Evolutionary conservation across 805 yeast genomes (phyloP).

Genomic region (Saccharomycopsis javanensis): DNA sequence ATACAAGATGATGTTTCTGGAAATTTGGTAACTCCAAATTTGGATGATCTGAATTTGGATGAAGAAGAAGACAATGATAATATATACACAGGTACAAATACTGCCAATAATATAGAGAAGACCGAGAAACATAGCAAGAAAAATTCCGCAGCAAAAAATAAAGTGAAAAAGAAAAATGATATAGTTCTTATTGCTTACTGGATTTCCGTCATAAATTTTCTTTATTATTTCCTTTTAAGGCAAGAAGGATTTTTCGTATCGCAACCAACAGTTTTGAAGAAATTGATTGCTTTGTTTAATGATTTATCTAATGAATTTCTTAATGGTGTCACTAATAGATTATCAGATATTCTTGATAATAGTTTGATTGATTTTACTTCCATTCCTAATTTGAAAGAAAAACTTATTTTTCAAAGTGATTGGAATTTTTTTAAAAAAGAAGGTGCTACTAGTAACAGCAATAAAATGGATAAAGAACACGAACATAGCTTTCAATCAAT

Average conservation of each 20-base stretch:
- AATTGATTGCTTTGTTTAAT: constrained; percentile 43
- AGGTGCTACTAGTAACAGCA: constrained; percentile 5
- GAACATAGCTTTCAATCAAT: constrained; percentile 51
- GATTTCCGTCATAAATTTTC: constrained; percentile 70
- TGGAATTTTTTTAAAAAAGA: constrained; percentile 47
- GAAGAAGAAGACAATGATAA: not conserved
- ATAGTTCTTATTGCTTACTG: constrained; percentile 73
- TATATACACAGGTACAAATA: not conserved
- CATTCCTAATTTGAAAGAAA: constrained; percentile 68
- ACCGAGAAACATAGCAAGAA: not conserved
- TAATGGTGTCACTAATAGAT: constrained; percentile 52
- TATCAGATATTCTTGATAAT: constrained; percentile 48
- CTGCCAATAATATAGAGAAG: not conserved
- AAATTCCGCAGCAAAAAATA: not conserved
- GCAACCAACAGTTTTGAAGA: constrained; percentile 54
- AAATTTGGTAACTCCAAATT: not conserved
- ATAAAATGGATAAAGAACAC: constrained; percentile 33
- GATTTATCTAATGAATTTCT: constrained; percentile 57
- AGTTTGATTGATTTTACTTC: constrained; percentile 68
- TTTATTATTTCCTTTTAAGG: constrained; percentile 66
- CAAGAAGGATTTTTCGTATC: constrained; percentile 40
- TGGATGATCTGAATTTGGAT: not conserved
- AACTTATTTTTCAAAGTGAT: constrained; percentile 56
- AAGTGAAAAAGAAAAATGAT: constrained; percentile 29
- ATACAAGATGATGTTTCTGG: constrained; percentile 11